phyloP scores from a whole-genome alignment of 2,329 filamentous ascomycete genomes.

The Elsinoe necatrix region DNA sequence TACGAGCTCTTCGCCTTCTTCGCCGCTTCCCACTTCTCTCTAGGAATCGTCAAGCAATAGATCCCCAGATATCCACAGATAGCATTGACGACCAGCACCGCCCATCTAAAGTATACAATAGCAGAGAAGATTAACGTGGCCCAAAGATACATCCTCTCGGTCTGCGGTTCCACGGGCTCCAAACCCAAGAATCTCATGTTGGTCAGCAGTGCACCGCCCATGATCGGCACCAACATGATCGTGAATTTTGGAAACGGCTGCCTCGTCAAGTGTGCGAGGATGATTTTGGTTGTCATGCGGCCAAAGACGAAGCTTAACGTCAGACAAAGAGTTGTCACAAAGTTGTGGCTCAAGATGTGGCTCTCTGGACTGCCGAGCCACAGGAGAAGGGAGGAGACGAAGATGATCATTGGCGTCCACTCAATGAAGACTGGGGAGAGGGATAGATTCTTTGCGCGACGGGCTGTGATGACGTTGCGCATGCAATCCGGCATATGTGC shows the following conservation, averaged over 20 bases:
- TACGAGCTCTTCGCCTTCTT: slow-evolving; percentile 21
- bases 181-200: slow-evolving; percentile 76
- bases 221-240: slow-evolving; percentile 74
- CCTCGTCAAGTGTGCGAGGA: slow-evolving; percentile 83
- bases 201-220: slow-evolving; percentile 72
- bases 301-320: slow-evolving; percentile 97
- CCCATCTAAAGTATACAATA: slow-evolving; percentile 89
- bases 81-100: slow-evolving; percentile 76
- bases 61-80: slow-evolving; percentile 92
- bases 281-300: slow-evolving; percentile 97
- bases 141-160: slow-evolving; percentile 75
- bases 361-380: slow-evolving; percentile 92
- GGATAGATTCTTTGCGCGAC: slow-evolving; percentile 62
- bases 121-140: slow-evolving; percentile 75
- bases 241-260: slow-evolving; percentile 98
- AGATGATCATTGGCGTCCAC: slow-evolving; percentile 85
- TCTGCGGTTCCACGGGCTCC: slow-evolving; percentile 48
- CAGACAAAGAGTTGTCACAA: slow-evolving; percentile 82
- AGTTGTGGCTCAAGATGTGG: slow-evolving; percentile 70
- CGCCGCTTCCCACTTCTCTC: slow-evolving; percentile 28
- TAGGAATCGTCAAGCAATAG: slow-evolving; percentile 77
- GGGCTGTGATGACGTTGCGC: slow-evolving; percentile 71
- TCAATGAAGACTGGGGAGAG: slow-evolving; percentile 79
- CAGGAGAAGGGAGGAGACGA: slow-evolving; percentile 61
- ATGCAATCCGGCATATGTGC: slow-evolving; percentile 82